These are phyloP conservation scores for Diaporthe caulivora DNA, from an alignment of 2,329 filamentous ascomycete species.

Conservation along the genomic window DNA sequence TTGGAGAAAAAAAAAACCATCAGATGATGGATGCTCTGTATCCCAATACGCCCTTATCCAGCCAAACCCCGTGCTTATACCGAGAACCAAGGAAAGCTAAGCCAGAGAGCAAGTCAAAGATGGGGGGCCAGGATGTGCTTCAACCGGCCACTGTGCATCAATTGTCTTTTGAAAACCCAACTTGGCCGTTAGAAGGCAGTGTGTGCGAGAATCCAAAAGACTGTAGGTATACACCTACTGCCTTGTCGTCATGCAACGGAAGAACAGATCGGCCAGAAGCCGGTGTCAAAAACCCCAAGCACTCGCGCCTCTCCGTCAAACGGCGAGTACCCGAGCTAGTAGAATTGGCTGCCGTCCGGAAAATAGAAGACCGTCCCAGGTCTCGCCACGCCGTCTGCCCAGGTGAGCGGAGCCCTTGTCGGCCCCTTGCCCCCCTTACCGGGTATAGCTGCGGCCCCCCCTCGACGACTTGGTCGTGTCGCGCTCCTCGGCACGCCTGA, in stretches of 20 bases:
- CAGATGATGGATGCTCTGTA: no score
- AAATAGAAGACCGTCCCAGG: neutral
- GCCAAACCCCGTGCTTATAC: neutral
- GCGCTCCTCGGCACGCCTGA: conserved; percentile 68
- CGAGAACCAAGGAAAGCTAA: neutral
- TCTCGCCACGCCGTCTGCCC: no score
- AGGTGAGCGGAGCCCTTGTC: neutral
- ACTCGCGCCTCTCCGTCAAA: neutral
- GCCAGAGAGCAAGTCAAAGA: neutral
- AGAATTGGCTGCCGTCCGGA: neutral
- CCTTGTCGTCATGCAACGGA: neutral
- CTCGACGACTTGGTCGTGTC: conserved; percentile 44
- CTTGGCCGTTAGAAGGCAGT: no score
- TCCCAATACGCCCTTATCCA: neutral
- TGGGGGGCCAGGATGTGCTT: neutral
- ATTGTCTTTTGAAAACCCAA: no score
- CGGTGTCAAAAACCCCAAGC: no score
- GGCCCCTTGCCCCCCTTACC: conserved; percentile 40
- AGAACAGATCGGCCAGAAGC: neutral
- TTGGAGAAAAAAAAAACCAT: neutral
- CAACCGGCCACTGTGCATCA: neutral
- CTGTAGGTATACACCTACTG: neutral
- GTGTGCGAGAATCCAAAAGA: neutral
- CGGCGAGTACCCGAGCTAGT: neutral
- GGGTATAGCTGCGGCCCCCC: conserved; percentile 23